A percentile compares a stretch with the other conserved stretches of the same genome.
phyloP scores from a whole-genome alignment of 225 moss, liverwort and hornwort genomes.

The Pseudisothecium myosuroides region DNA sequence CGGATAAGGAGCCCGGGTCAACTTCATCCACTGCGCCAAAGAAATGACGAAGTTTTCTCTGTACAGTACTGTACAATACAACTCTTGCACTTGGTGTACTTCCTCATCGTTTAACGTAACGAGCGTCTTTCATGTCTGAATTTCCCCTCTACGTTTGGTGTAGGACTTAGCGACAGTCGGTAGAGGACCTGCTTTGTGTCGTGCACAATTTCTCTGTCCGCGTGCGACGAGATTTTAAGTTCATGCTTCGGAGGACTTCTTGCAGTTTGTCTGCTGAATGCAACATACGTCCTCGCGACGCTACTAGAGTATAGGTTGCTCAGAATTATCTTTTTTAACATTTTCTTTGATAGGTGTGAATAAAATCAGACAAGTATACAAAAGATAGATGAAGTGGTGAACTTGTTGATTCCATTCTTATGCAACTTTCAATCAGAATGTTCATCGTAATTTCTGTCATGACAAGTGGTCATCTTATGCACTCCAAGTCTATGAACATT shows the following conservation, averaged over 20 bases:
- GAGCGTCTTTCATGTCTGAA: neutral
- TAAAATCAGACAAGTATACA: neutral
- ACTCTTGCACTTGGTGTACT: neutral
- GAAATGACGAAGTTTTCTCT: conserved; percentile 3
- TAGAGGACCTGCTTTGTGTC: neutral
- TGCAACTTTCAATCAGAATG: neutral
- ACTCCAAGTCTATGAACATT: neutral
- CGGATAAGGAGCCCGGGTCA: conserved; percentile 2
- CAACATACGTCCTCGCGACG: neutral
- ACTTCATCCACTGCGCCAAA: conserved; percentile 16
- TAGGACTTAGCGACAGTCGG: neutral
- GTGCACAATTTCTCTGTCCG: neutral
- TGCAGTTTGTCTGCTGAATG: neutral
- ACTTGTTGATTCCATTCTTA: neutral
- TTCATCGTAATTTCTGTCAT: neutral
- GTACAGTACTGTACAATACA: neutral
- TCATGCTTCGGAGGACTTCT: neutral
- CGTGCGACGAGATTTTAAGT: neutral
- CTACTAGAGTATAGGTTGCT: neutral
- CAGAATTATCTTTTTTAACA: neutral
- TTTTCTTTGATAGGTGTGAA: neutral
- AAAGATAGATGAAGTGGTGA: neutral
- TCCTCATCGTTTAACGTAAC: neutral
- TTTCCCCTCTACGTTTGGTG: neutral
- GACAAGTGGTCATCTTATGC: neutral